A percentile compares a stretch with the other conserved stretches of the same genome.
These are phyloP conservation scores for Solanum appendiculatum DNA, from an alignment of 257 asterid species.

Conservation along the genomic window DNA sequence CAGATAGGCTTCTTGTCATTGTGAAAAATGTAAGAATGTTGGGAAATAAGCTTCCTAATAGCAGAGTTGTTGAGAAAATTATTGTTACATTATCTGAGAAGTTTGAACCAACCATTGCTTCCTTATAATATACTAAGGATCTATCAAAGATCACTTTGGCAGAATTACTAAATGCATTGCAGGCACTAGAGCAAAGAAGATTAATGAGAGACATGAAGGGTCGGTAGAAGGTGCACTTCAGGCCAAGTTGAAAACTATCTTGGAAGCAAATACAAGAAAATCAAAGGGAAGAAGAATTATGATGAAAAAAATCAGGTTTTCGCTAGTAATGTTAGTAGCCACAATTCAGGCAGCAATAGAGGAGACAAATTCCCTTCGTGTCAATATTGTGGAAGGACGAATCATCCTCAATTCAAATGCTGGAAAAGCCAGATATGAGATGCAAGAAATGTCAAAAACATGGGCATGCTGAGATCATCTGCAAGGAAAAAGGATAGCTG, in stretches of 20 bases:
- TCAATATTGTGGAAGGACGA: not conserved
- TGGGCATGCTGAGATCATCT: not conserved
- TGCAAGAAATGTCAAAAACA: not conserved
- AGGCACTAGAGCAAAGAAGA: not conserved
- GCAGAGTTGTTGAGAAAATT: no score
- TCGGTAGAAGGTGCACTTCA: not conserved
- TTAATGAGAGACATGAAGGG: not conserved
- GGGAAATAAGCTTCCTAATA: not conserved
- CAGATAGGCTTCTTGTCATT: not conserved
- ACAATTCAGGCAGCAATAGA: not conserved
- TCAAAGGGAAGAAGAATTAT: not conserved
- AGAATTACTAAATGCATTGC: not conserved
- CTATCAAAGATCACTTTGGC: not conserved
- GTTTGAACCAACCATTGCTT: no score
- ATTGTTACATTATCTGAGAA: not conserved
- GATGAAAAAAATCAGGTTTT: not conserved
- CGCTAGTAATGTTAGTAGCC: not conserved
- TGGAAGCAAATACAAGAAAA: not conserved
- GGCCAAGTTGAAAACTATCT: not conserved
- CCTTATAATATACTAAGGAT: no score
- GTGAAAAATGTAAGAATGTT: not conserved
- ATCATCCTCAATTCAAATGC: not conserved
- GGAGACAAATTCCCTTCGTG: not conserved
- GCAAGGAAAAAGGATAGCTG: not conserved
- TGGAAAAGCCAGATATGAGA: not conserved